Base-by-base conservation (phyloP, 2,329 filamentous ascomycete species). In the Colletotrichum liaoningense region DNA sequence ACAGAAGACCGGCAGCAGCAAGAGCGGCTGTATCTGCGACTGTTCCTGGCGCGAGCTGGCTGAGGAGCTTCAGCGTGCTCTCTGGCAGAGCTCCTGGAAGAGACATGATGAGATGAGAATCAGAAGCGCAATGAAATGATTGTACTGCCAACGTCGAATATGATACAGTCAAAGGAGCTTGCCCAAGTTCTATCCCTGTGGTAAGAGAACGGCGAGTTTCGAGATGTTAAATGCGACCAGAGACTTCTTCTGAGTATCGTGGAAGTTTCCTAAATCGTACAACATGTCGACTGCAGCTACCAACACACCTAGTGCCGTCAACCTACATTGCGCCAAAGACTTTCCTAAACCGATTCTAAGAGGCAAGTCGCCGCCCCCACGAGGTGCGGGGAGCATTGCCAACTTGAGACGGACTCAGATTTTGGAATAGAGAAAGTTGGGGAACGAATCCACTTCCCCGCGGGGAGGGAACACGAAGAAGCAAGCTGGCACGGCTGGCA, bases 11-110 rank as follows among this genome's bases (percentile, higher is more conserved):
- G 5, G 78, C 76, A 1, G 77, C 78, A n/a, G 75, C 73, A n/a
- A 80, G 35, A 1, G 79, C 79, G 16, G 77, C 76, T 11, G 77
- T 63, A 26, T 80, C 79, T 42, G 76, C 74, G 9, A 78, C 59
- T 4, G 76, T 76, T 26, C 74, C 75, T 7, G 77, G 73, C 0
- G 76, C 74, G 49, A 79, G 55, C 62, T 78, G 76, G 63, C 46
- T 57, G 33, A 71, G 56, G 22, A 71, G 55, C 63, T 57, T 71
- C 56, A 71, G 42, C n/a, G 63, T 71, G n/a, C 57, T 62, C 35
- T 71, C 69, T 19, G 69, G 63, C n/a, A 71, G 69, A 46, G 68
- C 22, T n/a, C 63, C 69, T 16, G 69, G 46, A 28, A 28, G 28
- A 6, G 69, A 63, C 69, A 71, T 67, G 63, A 9, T 63, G 56